Conservation (phyloP, 768 basidiomycete species). For the Flagelloscypha sp. region DNA sequence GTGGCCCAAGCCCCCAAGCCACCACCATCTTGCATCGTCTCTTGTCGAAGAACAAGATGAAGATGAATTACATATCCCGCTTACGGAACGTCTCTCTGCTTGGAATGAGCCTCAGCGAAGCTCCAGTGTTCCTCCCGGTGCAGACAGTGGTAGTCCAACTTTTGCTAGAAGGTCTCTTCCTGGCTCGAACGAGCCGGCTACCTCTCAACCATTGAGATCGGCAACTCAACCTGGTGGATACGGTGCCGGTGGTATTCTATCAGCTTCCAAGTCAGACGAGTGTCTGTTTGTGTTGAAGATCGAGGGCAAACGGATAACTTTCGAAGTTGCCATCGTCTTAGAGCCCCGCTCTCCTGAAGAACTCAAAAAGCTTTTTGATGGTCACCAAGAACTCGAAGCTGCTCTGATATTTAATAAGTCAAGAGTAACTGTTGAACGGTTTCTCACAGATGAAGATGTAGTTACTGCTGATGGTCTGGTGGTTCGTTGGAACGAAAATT, state of each 20-base stretch:
- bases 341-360: too few relatives aligned
- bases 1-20: slow-evolving; percentile 1
- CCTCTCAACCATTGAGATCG: too few relatives aligned
- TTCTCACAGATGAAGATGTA: slow-evolving; percentile 57
- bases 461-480: slow-evolving; percentile 60
- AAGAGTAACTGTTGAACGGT: slow-evolving; percentile 53
- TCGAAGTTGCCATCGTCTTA: too few relatives aligned
- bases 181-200: slow-evolving; percentile 6
- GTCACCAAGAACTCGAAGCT: slow-evolving; percentile 44
- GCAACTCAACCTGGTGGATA: too few relatives aligned
- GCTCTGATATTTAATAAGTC: slow-evolving; percentile 49
- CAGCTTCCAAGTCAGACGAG: slow-evolving; percentile 50
- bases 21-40: neutral
- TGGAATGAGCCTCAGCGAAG: too few relatives aligned
- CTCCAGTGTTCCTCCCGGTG: too few relatives aligned
- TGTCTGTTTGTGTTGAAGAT: slow-evolving; percentile 58
- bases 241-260: slow-evolving; percentile 49
- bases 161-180: too few relatives aligned
- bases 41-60: slow-evolving; percentile 10
- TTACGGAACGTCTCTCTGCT: slow-evolving; percentile 4
- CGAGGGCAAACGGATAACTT: slow-evolving; percentile 50
- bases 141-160: too few relatives aligned
- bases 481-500: slow-evolving; percentile 61
- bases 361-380: slow-evolving; percentile 20
- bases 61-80: slow-evolving; percentile 3